Base-by-base conservation (phyloP, 257 asterid species). In the Ocimum tenuiflorum region DNA sequence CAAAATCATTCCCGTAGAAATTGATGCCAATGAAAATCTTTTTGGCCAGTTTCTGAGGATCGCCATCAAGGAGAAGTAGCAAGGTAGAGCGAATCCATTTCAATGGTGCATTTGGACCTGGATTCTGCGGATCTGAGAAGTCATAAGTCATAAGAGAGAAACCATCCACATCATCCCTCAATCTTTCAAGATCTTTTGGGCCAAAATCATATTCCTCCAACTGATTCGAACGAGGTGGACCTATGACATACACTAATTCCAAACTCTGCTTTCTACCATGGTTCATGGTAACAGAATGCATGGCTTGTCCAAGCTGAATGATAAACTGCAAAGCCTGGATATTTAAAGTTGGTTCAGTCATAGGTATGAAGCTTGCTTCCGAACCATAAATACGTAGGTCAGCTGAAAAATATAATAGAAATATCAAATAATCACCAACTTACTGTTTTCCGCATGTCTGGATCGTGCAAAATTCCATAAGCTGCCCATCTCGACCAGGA, bases 401-500 rank as follows among this genome's bases (percentile, higher is more conserved):
- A 52, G 6, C 58, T 23, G n/a, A 65, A 36, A 48, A 12, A 14
- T 49, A 50, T 11, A 42, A 29, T 42, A 33, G 52, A 39, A 13
- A 36, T 8, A 19, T 48, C 11, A 57, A 52, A 70, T 36, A 58
- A 56, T 24, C 41, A 46, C 63, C 63, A 70, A 49, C 68, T 65
- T 76, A 87, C 99, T 89, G 55, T 71, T 47, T 67, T 76, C 71
- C 95, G 83, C 87, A 82, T 73, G 52, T 84, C 85, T 63, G 87
- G 88, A 65, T 89, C 95, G 46, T 87, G 97, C 80, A 92, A 72
- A 76, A 92, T 78, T 68, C 97, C 98, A 73, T 85, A 84, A 68
- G 88, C 86, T 61, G 92, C 95, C 99, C 97, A 92, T 72, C 94
- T 87, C 48, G 99, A 87, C 99, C 97, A 92, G 8, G 97, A 89